A percentile compares a stretch with the other conserved stretches of the same genome.
These are phyloP conservation scores for Paramecium sonneborni DNA, from an alignment of 73 alveolate genomes.

Conservation along the genomic window DNA sequence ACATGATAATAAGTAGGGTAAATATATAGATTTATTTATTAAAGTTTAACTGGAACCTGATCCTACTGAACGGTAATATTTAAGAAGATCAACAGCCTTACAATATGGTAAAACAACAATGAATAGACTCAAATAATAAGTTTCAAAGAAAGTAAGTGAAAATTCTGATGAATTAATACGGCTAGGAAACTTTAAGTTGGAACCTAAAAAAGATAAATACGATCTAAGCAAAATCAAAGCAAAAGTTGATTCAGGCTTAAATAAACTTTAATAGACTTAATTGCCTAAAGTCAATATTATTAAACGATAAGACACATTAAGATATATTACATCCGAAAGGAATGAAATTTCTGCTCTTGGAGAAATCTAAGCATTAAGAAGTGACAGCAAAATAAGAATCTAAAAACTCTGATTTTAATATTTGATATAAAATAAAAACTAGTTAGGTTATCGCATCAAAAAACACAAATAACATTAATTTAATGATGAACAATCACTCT, in stretches of 20 bases:
- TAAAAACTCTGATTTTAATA: not conserved
- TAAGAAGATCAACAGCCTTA: slow-evolving; percentile 29
- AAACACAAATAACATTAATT: not conserved
- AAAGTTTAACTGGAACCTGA: not conserved
- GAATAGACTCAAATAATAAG: not conserved
- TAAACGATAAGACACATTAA: not conserved
- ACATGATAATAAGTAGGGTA: slow-evolving; percentile 21
- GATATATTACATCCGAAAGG: not conserved
- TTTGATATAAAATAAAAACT: not conserved
- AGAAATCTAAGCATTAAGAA: not conserved
- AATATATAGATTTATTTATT: not conserved
- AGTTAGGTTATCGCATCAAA: not conserved
- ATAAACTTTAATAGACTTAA: not conserved
- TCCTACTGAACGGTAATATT: not conserved
- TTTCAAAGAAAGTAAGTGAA: slow-evolving; percentile 48
- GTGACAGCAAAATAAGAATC: not conserved
- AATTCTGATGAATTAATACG: slow-evolving; percentile 32
- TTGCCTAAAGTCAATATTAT: not conserved
- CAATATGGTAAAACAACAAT: slow-evolving; percentile 1
- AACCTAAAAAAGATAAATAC: not conserved
- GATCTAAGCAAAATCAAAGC: not conserved
- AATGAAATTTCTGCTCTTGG: not conserved
- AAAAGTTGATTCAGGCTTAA: slow-evolving; percentile 45
- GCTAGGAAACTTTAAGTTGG: not conserved
- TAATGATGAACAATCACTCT: not conserved